These are phyloP conservation scores for Venturia oleaginea DNA, from an alignment of 2,329 filamentous ascomycete species.

Conservation along the genomic window DNA sequence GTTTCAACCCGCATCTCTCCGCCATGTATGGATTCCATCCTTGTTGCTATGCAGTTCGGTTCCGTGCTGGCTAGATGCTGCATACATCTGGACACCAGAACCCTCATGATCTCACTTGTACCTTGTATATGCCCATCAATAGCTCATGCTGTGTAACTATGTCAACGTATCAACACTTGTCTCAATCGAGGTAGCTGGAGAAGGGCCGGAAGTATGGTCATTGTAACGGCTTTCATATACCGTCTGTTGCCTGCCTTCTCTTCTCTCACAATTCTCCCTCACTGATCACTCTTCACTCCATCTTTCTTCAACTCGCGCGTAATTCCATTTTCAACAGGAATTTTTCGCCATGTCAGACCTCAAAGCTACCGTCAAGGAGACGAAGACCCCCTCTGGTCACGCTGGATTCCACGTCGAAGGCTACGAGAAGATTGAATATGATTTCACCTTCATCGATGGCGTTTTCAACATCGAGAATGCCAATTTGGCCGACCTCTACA, in stretches of 20 bases:
- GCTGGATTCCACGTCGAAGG: slow-evolving; percentile 60
- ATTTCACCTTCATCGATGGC: slow-evolving; percentile 63
- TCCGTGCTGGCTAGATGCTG: not conserved
- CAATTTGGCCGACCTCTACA: slow-evolving; percentile 56
- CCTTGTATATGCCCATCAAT: not conserved
- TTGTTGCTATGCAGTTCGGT: not conserved
- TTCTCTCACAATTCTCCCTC: not conserved
- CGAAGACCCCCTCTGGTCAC: slow-evolving; percentile 30
- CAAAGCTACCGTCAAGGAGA: slow-evolving; percentile 56
- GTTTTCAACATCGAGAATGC: slow-evolving; percentile 53
- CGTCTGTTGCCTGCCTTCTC: not conserved
- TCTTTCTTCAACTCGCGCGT: not conserved
- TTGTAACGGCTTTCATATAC: slow-evolving; percentile 1
- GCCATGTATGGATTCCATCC: not conserved
- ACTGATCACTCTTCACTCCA: not conserved
- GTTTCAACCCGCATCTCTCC: not conserved
- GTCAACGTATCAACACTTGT: not conserved
- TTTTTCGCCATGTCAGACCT: slow-evolving; percentile 54
- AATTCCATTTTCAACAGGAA: slow-evolving; percentile 11
- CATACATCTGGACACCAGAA: not conserved
- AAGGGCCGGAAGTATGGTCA: not conserved
- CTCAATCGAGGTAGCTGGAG: not conserved
- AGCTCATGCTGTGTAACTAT: not conserved
- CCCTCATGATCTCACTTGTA: not conserved
- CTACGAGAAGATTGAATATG: slow-evolving; percentile 68